Percentiles rank a stretch among this genome's conserved stretches.
Evolutionary conservation across 2,329 filamentous ascomycete genomes (phyloP).

Genomic region (Periglandula ipomoeae): DNA sequence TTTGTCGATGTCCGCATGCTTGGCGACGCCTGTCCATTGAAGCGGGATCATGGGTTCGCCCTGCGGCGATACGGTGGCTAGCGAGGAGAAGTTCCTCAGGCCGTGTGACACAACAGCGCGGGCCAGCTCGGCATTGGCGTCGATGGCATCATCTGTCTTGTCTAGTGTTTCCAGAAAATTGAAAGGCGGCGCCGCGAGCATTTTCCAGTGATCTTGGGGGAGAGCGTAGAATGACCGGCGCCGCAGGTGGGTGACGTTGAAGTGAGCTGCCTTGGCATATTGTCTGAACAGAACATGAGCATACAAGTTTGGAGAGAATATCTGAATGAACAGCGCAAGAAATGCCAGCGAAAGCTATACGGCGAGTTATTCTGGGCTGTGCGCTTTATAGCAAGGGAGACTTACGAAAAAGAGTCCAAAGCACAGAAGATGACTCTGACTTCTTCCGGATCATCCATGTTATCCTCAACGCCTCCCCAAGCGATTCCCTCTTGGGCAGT

Average conservation of each 20-base stretch:
- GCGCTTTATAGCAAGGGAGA: conserved; percentile 12
- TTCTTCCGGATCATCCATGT: conserved; percentile 70
- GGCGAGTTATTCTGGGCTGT: neutral
- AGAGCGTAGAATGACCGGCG: conserved; percentile 91
- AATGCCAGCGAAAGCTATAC: no score
- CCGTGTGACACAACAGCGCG: conserved; percentile 66
- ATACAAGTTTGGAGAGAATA: neutral
- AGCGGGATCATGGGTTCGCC: conserved; percentile 39
- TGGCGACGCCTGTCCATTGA: conserved; percentile 64
- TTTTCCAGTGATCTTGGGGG: conserved; percentile 71
- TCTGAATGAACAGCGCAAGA: no score
- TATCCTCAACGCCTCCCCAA: conserved; percentile 56
- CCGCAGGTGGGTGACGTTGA: conserved; percentile 82
- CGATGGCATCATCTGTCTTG: conserved; percentile 78
- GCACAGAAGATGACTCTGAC: conserved; percentile 69
- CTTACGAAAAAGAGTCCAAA: conserved; percentile 83
- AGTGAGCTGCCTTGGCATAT: conserved; percentile 77
- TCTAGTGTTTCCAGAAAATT: conserved; percentile 71
- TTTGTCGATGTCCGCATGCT: conserved; percentile 72
- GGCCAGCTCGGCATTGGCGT: conserved; percentile 75
- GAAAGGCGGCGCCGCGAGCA: conserved; percentile 75
- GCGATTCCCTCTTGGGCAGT: conserved; percentile 21
- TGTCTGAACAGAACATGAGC: conserved; percentile 51
- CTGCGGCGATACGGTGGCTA: conserved; percentile 25
- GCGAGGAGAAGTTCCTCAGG: conserved; percentile 56